Evolutionary conservation across 1,284 basidiomycete genomes (phyloP).

Genomic region (Volvariella surrecta): DNA sequence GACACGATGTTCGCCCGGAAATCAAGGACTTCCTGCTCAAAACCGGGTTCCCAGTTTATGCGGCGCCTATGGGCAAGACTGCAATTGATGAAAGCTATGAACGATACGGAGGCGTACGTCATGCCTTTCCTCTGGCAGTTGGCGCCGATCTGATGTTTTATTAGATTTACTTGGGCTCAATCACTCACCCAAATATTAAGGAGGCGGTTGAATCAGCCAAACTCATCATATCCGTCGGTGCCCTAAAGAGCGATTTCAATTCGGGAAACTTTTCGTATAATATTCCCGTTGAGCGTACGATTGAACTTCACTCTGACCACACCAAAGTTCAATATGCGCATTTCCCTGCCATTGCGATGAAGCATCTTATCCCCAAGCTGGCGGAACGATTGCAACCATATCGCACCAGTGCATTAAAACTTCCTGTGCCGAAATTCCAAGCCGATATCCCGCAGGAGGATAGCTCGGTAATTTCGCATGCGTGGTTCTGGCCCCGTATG

Average conservation of each 20-base stretch:
- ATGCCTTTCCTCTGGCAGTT: slow-evolving; percentile 3
- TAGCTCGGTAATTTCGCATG: slow-evolving; percentile 57
- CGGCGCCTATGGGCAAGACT: slow-evolving; percentile 87
- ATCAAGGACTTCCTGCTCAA: slow-evolving; percentile 61
- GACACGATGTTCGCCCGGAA: slow-evolving; percentile 70
- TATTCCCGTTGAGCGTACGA: slow-evolving; percentile 48
- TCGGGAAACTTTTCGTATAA: slow-evolving; percentile 78
- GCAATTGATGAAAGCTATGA: slow-evolving; percentile 72
- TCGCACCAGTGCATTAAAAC: slow-evolving; percentile 26
- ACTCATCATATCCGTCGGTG: slow-evolving; percentile 78
- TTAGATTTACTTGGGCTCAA: slow-evolving; percentile 79
- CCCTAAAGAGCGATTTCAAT: slow-evolving; percentile 86
- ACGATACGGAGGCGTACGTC: slow-evolving; percentile 81
- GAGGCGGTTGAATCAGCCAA: slow-evolving; percentile 78
- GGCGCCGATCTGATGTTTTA: slow-evolving; percentile 4
- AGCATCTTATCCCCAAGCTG: slow-evolving; percentile 61
- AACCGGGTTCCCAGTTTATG: slow-evolving; percentile 73
- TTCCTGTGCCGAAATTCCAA: slow-evolving; percentile 42
- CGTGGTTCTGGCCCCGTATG: slow-evolving; percentile 83
- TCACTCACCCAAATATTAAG: slow-evolving; percentile 66
- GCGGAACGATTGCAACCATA: slow-evolving; percentile 43
- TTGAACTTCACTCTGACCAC: slow-evolving; percentile 82
- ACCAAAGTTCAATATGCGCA: slow-evolving; percentile 59
- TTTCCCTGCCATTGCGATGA: slow-evolving; percentile 65
- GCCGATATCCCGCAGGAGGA: slow-evolving; percentile 39